Conservation (phyloP, 2,329 filamentous ascomycete genomes). For the Phaeosphaeriaceae sp. region DNA sequence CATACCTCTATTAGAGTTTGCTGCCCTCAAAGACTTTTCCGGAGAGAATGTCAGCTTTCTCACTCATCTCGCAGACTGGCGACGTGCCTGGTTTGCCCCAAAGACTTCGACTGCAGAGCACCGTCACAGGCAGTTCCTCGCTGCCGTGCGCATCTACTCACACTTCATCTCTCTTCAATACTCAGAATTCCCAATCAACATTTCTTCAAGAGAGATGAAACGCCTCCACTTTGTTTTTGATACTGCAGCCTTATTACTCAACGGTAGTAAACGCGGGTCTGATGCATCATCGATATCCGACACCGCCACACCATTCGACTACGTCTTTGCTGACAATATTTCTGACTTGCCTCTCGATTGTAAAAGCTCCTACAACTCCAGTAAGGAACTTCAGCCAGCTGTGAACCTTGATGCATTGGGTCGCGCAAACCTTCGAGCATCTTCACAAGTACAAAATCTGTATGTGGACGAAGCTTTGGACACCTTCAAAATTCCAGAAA, state of each 20-base stretch:
- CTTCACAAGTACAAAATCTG: slow-evolving; percentile 26
- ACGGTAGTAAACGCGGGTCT: slow-evolving; percentile 25
- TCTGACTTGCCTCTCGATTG: slow-evolving; percentile 21
- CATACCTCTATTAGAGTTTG: slow-evolving; percentile 39
- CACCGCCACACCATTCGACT: slow-evolving; percentile 39
- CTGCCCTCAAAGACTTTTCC: slow-evolving; percentile 43
- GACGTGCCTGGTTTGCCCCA: slow-evolving; percentile 35
- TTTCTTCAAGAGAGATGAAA: slow-evolving; percentile 38
- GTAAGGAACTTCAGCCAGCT: slow-evolving; percentile 19
- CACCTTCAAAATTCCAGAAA: slow-evolving; percentile 28
- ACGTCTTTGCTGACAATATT: slow-evolving; percentile 9
- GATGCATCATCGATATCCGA: slow-evolving; percentile 23
- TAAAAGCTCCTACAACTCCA: slow-evolving; percentile 22
- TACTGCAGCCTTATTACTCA: slow-evolving; percentile 25
- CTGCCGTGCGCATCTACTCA: slow-evolving; percentile 41
- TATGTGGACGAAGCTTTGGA: slow-evolving; percentile 23
- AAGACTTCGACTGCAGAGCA: slow-evolving; percentile 28
- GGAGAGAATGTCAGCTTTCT: slow-evolving; percentile 47
- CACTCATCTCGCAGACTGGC: slow-evolving; percentile 42
- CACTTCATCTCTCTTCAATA: slow-evolving; percentile 42
- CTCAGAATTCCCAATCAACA: slow-evolving; percentile 46
- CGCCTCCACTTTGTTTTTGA: slow-evolving; percentile 36
- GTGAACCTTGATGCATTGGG: slow-evolving; percentile 36
- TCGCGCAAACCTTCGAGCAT: slow-evolving; percentile 36
- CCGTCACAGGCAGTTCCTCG: slow-evolving; percentile 34